A percentile compares a stretch with the other conserved stretches of the same genome.
phyloP scores from a whole-genome alignment of 2,329 filamentous ascomycete species.

The Alternaria metachromatica region DNA sequence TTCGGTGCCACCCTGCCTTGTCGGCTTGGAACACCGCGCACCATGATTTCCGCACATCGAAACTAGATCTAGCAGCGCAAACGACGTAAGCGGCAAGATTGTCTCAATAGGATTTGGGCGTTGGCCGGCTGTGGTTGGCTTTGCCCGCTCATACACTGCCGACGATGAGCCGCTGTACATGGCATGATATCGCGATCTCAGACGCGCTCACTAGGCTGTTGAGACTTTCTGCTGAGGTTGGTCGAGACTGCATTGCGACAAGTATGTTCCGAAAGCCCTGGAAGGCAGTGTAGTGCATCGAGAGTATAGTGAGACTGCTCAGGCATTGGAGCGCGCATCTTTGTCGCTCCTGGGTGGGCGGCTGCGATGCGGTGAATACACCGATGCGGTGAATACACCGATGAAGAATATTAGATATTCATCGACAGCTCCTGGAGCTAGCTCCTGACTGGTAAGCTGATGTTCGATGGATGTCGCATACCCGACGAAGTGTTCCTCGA shows the following conservation, averaged over 20 bases:
- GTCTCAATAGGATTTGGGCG: background rate
- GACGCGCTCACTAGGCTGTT: background rate
- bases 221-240: background rate
- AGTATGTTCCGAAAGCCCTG: background rate
- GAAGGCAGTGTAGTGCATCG: background rate
- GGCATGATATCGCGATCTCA: background rate
- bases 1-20: background rate
- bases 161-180: background rate
- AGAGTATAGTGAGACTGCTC: slow-evolving; percentile 4
- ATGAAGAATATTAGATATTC: background rate
- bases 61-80: background rate
- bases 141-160: background rate
- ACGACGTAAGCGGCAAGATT: background rate
- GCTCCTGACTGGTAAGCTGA: background rate
- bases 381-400: background rate
- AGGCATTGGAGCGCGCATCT: background rate
- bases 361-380: background rate
- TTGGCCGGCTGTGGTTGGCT: background rate
- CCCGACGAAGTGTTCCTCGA: background rate
- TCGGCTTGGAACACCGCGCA: background rate
- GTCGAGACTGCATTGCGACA: background rate
- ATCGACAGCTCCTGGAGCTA: background rate
- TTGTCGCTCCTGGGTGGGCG: background rate
- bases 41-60: background rate
- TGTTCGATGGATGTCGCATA: background rate